Base-by-base conservation (phyloP, 2,329 filamentous ascomycete genomes). In the Didymella pomorum region DNA sequence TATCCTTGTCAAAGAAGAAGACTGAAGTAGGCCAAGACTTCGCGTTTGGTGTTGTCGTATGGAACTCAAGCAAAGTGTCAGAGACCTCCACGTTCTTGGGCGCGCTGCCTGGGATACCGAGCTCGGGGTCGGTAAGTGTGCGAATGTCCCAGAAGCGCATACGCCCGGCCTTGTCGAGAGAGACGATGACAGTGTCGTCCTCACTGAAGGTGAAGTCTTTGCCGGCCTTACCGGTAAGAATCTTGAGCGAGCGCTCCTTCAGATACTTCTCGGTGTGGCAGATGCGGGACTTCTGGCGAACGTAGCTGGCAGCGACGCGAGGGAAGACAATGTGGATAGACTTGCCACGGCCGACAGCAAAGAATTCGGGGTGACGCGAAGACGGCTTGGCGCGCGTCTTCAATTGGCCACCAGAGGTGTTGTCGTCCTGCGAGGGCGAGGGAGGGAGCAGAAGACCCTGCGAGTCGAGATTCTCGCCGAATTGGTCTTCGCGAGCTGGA, bases 111-210 rank as follows among this genome's bases (percentile, higher is more conserved):
- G 78, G 74, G 46, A 77, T 76, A 18, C 81, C 78, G 57, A 80
- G 81, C 20, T 79, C 76, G 29, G 78, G 78, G 50, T 83, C 79
- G 8, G 83, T 89, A 55, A 97, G 84, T 60, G 91, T 87, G 59
- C 91, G 91, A 65, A 98, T 92, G 76, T 99, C 95, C 96, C 95
- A 99, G 82, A 99, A 97, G 79, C 96, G 95, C 80, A 98, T 89
- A 61, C 92, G 89, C 46, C 95, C 96, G 59, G 93, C 94, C 81
- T 99, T 99, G 78, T 99, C 96, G 51, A 99, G 86, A 47, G 94
- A 97, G 45, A 96, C 93, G 67, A 99, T 92, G 39, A 94, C 89
- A 1, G 90, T 91, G 76, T 99, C 95, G 76, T 99, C 95, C 76
- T 96, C 93, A 77, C 94, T 97, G 79, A 99, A 99, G 45, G 89